Percentiles rank a stretch among this genome's conserved stretches.
These are phyloP conservation scores for Suhomyces sp. DNA, from an alignment of 805 yeast genomes.

Conservation along the genomic window DNA sequence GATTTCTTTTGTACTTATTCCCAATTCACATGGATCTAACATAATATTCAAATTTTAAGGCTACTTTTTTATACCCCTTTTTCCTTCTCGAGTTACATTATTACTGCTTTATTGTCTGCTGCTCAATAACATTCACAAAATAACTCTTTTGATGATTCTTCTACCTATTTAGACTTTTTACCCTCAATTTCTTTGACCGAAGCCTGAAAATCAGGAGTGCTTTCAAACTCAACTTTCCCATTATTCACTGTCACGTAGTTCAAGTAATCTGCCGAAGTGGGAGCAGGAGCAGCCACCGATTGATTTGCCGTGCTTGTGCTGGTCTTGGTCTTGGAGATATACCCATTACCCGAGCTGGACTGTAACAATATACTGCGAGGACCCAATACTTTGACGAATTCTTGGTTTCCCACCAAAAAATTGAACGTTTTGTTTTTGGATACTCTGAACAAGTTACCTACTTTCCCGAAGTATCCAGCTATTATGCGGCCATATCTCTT, in stretches of 20 bases:
- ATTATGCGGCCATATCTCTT: background rate
- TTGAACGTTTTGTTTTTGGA: conserved; percentile 6
- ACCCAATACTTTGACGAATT: conserved; percentile 51
- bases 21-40: no score
- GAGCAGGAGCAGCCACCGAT: background rate
- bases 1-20: no score
- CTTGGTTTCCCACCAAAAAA: conserved; percentile 31
- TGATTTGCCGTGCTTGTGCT: no score
- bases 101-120: no score
- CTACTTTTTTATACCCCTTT: no score
- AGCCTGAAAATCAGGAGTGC: conserved; percentile 40
- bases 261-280: conserved; percentile 42
- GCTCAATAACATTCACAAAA: no score
- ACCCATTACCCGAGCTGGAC: conserved; percentile 31
- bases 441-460: background rate
- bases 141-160: background rate
- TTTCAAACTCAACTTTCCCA: conserved; percentile 42
- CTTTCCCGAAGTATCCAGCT: background rate
- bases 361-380: conserved; percentile 52
- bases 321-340: background rate
- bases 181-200: conserved; percentile 26
- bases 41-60: no score
- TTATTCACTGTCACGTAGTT: conserved; percentile 45
- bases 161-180: conserved; percentile 14
- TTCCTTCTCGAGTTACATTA: no score